phyloP scores from a whole-genome alignment of 805 yeast genomes.

The Torulaspora maleeae region DNA sequence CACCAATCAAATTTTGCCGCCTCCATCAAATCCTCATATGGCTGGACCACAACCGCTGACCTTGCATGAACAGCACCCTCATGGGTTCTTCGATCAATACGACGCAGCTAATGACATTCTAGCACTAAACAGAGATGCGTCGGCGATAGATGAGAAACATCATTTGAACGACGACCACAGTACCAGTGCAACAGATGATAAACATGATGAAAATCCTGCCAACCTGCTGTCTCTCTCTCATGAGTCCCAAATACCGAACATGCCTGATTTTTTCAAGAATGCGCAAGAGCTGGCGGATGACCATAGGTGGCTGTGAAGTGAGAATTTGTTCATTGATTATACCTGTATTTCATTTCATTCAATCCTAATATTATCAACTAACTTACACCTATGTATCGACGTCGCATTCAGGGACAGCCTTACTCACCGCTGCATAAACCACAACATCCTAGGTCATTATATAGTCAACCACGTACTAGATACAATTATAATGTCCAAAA shows the following conservation, averaged over 20 bases:
- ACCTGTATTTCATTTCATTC: neutral
- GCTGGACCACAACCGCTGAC: conserved; percentile 12
- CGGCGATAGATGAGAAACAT: conserved; percentile 8
- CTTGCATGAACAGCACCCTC: conserved; percentile 8
- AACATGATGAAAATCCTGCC: conserved; percentile 4
- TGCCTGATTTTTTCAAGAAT: conserved; percentile 26
- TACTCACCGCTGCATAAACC: neutral
- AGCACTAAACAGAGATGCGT: conserved; percentile 6
- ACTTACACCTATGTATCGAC: neutral
- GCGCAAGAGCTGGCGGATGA: conserved; percentile 19
- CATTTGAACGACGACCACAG: conserved; percentile 7
- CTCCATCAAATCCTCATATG: conserved; percentile 8
- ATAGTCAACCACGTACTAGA: neutral
- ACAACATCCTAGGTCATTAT: neutral
- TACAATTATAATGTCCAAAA: conserved; percentile 1
- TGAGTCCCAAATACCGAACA: conserved; percentile 18
- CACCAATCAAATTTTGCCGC: conserved; percentile 29
- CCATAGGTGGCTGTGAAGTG: conserved; percentile 15
- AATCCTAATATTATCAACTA: neutral
- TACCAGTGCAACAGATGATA: conserved; percentile 2
- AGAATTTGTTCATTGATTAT: neutral
- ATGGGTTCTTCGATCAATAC: conserved; percentile 12
- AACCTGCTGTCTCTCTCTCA: conserved; percentile 14
- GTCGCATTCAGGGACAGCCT: conserved; percentile 1
- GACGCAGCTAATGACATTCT: conserved; percentile 13